Base-by-base conservation (phyloP, 1,139 yeast genomes). In the Yarrowia galli region DNA sequence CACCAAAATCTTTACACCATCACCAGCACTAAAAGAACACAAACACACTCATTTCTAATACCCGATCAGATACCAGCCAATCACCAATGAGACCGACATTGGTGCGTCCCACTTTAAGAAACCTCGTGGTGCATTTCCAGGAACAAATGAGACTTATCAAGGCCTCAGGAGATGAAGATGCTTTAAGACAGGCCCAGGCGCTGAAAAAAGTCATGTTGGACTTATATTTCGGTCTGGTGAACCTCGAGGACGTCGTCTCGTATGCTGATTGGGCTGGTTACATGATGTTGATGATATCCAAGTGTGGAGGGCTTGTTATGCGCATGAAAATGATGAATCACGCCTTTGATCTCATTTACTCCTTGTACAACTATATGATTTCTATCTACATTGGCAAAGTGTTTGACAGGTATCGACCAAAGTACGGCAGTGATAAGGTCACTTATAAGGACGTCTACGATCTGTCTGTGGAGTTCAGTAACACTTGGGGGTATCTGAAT, bases 121-220 rank as follows among this genome's bases (percentile, higher is more conserved):
- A 18, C 6, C 2, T 42, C 45, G 15, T 3, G 23, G 13, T 18
- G 45, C 23, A 18, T 42, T 42, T 18, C 45, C 45, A 42, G 45
- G 13, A 18, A 13, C 45, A 42, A 12, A 22, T 42, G 45, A 12
- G 8, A 18, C 45, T 18, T 23, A 12, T 42, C 1, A 6, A 9
- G 7, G 15, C 20, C 20, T 7, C 22, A 1, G 45, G 45, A 10
- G 45, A 42, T 16, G 15, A 18, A 13, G 15, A 10, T 7, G 45
- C 45, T 1, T 12, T 18, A 1, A 42, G 16, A 18, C 23, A 42
- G 23, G 23, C 23, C 7, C 15, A 8, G 4, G 23, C 20, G 48
- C n/a, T 45, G 28, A 45, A 22, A 45, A 45, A 45, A 15, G 15
- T 45, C n/a, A 45, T 45, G 48, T 5, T 45, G n/a, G 28, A 45